Evolutionary conservation across 805 yeast species (phyloP), one percentile per base, ranked within the genome.

Genomic region (Zygosaccharomyces pseudorouxii): DNA sequence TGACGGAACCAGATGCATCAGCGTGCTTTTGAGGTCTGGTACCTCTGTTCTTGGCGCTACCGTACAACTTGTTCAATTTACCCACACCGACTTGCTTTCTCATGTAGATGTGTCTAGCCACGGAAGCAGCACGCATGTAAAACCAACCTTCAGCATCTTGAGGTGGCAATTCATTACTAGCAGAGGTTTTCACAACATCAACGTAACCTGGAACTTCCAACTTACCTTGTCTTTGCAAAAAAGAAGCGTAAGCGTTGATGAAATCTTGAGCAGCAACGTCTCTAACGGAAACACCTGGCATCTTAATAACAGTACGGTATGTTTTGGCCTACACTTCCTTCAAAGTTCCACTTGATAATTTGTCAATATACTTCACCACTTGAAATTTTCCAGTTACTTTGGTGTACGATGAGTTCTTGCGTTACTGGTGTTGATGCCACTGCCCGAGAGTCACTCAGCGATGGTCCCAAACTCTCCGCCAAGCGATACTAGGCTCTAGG

Each of bases 191-290:
- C 80, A 93, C 99, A 69, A 92, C 78, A 82, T 93, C 99, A 75
- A 93, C 98, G 86, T 90, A 93, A 76, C 97, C 97, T 81, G 99
- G 99, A 70, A 93, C 93, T 76, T 92, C 98, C 74, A 93, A 85
- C 79, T 89, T 90, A 84, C 98, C 99, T 82, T 95, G 99, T 80
- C 98, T 89, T 83, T 93, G 98, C 79, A 93, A 87, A 88, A 93
- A 93, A 75, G 87, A 87, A 71, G 99, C 98, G 84, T 93, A 93
- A 79, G 98, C 96, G 82, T 89, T 89, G 79, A 93, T 92, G 82
- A 93, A 93, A 65, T 88, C 95, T 86, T 93, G 98, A 78, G 99
- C 99, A 80, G 98, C 97, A 79, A 93, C 99, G 97, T 93, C 99
- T 86, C 97, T 88, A 76, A 89, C 96, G 80, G 96, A 84, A 83